Conservation (phyloP, 1,284 basidiomycete species). For the Inonotus obliquus region DNA sequence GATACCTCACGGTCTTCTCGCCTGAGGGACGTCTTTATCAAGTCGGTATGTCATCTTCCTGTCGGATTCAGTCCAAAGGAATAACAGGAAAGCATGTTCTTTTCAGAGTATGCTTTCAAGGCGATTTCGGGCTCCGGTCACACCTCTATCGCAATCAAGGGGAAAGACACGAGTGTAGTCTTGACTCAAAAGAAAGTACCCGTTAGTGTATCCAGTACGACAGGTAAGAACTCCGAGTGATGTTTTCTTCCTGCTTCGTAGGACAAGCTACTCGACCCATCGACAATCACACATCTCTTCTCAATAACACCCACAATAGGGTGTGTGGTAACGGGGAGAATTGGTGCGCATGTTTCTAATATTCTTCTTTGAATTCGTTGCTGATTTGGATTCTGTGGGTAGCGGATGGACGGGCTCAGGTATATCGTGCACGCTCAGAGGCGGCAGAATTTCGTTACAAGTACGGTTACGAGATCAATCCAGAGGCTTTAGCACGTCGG, state of each 20-base stretch:
- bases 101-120: constrained; percentile 97
- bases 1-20: constrained; percentile 91
- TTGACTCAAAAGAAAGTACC: constrained; percentile 99
- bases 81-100: constrained; percentile 17
- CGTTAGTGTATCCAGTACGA: constrained; percentile 43
- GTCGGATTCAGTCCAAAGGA: neutral
- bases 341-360: constrained; percentile 53
- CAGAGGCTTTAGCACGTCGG: constrained; percentile 89
- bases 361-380: neutral
- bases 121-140: constrained; percentile 96
- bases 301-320: constrained; percentile 96
- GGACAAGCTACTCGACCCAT: constrained; percentile 98
- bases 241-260: constrained; percentile 29
- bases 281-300: constrained; percentile 94
- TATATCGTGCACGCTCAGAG: constrained; percentile 83
- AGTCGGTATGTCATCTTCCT: constrained; percentile 72
- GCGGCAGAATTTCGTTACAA: constrained; percentile 96
- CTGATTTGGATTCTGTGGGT: neutral
- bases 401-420: constrained; percentile 95
- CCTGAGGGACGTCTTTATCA: constrained; percentile 94
- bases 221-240: neutral
- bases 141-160: constrained; percentile 89
- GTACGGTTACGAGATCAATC: constrained; percentile 97
- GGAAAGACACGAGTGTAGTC: constrained; percentile 92
- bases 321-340: constrained; percentile 95